A percentile compares a stretch with the other conserved stretches of the same genome.
Evolutionary conservation across 331 rosid species (phyloP).

Genomic region (Quercus tomentella): DNA sequence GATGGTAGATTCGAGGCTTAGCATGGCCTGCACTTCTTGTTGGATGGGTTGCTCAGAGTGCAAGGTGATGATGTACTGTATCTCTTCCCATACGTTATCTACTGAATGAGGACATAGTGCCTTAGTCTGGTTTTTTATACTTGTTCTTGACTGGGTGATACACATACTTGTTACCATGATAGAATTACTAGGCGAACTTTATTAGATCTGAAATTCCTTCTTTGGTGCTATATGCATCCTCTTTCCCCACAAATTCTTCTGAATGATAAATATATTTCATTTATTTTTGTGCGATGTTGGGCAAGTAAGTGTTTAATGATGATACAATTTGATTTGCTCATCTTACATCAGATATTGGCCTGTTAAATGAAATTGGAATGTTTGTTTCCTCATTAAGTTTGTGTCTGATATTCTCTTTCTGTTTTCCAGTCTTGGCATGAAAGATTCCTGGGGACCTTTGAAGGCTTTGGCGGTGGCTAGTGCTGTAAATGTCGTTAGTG

Average conservation of each 20-base stretch:
- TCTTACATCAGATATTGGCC: too few relatives aligned
- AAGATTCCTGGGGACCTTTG: conserved; percentile 99
- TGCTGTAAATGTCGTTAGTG: conserved; percentile 63
- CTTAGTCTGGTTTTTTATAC: conserved; percentile 3
- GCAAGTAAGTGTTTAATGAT: too few relatives aligned
- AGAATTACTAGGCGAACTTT: too few relatives aligned
- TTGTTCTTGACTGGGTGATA: conserved; percentile 14
- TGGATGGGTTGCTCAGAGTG: neutral
- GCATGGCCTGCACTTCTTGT: neutral
- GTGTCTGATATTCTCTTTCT: conserved; percentile 3
- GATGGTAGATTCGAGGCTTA: neutral
- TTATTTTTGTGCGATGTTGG: too few relatives aligned
- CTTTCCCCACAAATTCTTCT: too few relatives aligned
- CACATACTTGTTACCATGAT: neutral
- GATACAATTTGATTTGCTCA: too few relatives aligned
- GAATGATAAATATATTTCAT: too few relatives aligned
- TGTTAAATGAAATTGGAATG: conserved; percentile 5
- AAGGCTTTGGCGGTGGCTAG: conserved; percentile 86
- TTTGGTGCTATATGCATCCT: too few relatives aligned
- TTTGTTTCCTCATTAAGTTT: conserved; percentile 3
- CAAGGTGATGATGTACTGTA: conserved; percentile 10
- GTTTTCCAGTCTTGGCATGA: conserved; percentile 87
- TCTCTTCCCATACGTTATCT: neutral
- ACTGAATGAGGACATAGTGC: neutral
- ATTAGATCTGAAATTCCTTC: too few relatives aligned